A percentile compares a stretch with the other conserved stretches of the same genome.
Evolutionary conservation across 495 filamentous ascomycete genomes (phyloP).

Genomic region (Aspergillus campestris): DNA sequence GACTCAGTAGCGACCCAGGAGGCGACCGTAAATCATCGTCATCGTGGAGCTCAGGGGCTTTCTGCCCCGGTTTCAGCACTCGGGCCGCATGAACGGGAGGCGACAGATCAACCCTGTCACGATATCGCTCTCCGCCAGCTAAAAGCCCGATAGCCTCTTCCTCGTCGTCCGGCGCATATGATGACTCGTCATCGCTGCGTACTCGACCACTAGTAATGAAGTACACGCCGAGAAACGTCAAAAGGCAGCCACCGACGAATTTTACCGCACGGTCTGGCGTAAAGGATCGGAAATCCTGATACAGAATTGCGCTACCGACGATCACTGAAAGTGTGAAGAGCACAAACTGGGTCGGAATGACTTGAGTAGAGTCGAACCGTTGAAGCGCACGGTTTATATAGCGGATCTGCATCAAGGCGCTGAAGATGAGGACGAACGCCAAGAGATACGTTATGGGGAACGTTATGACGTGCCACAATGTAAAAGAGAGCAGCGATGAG

Average conservation of each 20-base stretch:
- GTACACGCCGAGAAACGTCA: slow-evolving; percentile 93
- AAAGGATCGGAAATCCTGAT: slow-evolving; percentile 85
- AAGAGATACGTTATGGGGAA: slow-evolving; percentile 88
- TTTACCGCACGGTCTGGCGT: slow-evolving; percentile 59
- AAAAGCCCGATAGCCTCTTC: slow-evolving; percentile 41
- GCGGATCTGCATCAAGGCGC: slow-evolving; percentile 89
- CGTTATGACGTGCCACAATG: slow-evolving; percentile 74
- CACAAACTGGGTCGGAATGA: slow-evolving; percentile 95
- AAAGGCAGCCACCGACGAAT: slow-evolving; percentile 77
- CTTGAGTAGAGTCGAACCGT: slow-evolving; percentile 91
- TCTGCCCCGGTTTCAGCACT: slow-evolving; percentile 11
- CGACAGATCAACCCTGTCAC: slow-evolving; percentile 30
- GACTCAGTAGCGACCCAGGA: slow-evolving; percentile 26
- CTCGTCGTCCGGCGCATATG: slow-evolving; percentile 38
- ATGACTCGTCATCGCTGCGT: slow-evolving; percentile 34
- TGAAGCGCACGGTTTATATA: slow-evolving; percentile 94
- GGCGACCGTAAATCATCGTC: slow-evolving; percentile 19
- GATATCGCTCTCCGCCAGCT: slow-evolving; percentile 31
- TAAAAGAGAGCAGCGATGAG: slow-evolving; percentile 85
- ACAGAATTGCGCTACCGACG: slow-evolving; percentile 83
- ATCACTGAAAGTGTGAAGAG: slow-evolving; percentile 94
- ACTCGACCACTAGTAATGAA: slow-evolving; percentile 68
- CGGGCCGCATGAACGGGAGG: slow-evolving; percentile 16
- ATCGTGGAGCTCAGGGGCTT: slow-evolving; percentile 8
- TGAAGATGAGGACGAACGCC: slow-evolving; percentile 63